phyloP scores from a whole-genome alignment of 108 stramenopile species.

The Pseudonitzschia multistriata region DNA sequence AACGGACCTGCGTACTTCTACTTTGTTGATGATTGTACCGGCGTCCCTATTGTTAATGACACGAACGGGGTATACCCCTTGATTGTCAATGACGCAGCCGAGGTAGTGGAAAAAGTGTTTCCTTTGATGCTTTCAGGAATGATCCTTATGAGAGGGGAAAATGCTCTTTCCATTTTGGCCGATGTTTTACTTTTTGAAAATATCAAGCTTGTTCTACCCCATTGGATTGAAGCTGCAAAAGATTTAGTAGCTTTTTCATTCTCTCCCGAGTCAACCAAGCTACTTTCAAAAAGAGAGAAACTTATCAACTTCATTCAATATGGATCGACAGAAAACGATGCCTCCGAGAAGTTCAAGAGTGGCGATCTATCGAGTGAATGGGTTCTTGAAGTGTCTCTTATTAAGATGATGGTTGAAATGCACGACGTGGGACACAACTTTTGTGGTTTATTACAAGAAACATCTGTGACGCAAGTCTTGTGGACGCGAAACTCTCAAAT shows the following conservation, averaged over 20 bases:
- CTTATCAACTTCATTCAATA: slow-evolving; percentile 21
- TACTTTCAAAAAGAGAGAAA: slow-evolving; percentile 14
- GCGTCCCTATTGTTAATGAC: slow-evolving; percentile 39
- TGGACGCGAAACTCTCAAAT: slow-evolving; percentile 29
- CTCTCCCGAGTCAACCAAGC: slow-evolving; percentile 6
- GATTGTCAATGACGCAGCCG: slow-evolving; percentile 28
- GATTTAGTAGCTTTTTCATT: slow-evolving; percentile 26
- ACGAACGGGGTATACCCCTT: slow-evolving; percentile 34
- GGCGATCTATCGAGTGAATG: slow-evolving; percentile 34
- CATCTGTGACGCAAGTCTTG: slow-evolving; percentile 11
- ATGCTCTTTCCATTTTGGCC: slow-evolving; percentile 32
- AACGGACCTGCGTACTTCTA: slow-evolving; percentile 42
- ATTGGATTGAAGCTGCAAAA: slow-evolving; percentile 41
- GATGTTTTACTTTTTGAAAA: slow-evolving; percentile 32
- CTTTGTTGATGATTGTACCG: slow-evolving; percentile 49
- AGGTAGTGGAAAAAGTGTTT: slow-evolving; percentile 36
- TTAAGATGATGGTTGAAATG: slow-evolving; percentile 45
- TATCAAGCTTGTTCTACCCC: slow-evolving; percentile 16
- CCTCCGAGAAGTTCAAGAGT: not conserved
- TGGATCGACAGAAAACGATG: slow-evolving; percentile 12
- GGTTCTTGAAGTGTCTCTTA: slow-evolving; percentile 45
- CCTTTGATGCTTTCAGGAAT: slow-evolving; percentile 58
- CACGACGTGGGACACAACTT: slow-evolving; percentile 34
- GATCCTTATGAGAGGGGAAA: slow-evolving; percentile 54
- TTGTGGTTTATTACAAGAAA: slow-evolving; percentile 28